These are phyloP conservation scores for Mrakia hoshinonis DNA, from an alignment of 768 basidiomycete genomes.

Conservation along the genomic window DNA sequence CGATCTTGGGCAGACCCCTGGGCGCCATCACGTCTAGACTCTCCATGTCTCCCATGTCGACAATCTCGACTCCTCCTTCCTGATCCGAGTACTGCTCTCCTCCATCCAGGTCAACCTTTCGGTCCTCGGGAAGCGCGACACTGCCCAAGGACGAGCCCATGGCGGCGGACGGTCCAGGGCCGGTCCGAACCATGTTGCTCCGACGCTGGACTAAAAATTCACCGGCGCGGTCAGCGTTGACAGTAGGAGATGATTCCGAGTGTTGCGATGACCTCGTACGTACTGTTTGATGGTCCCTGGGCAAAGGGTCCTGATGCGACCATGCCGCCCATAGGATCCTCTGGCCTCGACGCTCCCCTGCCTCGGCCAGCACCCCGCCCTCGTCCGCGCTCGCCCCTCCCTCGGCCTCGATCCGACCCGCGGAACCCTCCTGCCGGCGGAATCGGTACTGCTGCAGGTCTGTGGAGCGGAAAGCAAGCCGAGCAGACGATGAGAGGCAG, in stretches of 20 bases:
- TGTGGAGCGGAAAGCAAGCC: background rate
- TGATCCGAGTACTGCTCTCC: constrained; percentile 29
- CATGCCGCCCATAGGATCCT: constrained; percentile 19
- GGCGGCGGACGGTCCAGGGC: background rate
- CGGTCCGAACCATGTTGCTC: constrained; percentile 20
- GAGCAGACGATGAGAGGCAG: background rate
- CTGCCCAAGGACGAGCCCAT: background rate
- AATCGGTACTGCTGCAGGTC: background rate
- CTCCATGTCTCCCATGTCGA: constrained; percentile 28
- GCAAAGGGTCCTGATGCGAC: constrained; percentile 17
- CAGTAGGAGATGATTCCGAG: background rate
- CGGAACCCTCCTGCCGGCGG: background rate
- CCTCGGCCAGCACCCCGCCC: constrained; percentile 20
- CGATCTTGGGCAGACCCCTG: constrained; percentile 16
- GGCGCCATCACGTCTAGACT: constrained; percentile 28
- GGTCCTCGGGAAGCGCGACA: constrained; percentile 27
- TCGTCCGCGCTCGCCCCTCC: constrained; percentile 1
- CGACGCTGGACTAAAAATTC: background rate
- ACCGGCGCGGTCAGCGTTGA: background rate
- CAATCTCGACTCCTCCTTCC: constrained; percentile 27
- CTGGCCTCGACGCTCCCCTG: constrained; percentile 11
- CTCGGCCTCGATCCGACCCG: constrained; percentile 11
- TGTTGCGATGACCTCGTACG: background rate
- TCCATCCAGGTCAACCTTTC: constrained; percentile 18
- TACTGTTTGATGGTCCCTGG: background rate